phyloP scores from a whole-genome alignment of 2,329 filamentous ascomycete genomes.

The Epichloe glyceriae region DNA sequence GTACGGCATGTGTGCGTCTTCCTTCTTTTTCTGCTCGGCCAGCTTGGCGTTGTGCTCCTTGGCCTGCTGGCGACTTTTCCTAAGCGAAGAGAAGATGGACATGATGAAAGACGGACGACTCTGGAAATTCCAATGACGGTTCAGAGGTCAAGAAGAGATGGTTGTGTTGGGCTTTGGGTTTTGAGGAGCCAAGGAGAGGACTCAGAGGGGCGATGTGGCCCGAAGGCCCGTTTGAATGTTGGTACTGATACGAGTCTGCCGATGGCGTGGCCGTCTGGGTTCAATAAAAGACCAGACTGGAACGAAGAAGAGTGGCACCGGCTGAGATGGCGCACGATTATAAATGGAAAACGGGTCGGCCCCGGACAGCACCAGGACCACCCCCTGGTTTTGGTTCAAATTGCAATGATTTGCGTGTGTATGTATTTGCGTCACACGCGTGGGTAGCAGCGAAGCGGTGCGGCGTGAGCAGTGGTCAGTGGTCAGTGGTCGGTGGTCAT shows the following conservation, averaged over 20 bases:
- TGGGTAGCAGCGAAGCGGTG: constrained; percentile 1
- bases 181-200: no score
- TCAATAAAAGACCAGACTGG: neutral
- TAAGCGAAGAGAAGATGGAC: constrained; percentile 45
- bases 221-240: no score
- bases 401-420: neutral
- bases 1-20: constrained; percentile 31
- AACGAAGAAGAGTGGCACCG: neutral
- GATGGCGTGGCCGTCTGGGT: no score
- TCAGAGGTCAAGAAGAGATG: neutral
- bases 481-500: neutral
- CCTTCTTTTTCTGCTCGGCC: constrained; percentile 32
- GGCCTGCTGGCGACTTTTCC: constrained; percentile 38
- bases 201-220: no score
- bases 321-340: constrained; percentile 2
- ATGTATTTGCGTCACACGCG: neutral
- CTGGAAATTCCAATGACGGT: neutral
- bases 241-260: no score
- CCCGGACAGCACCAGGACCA: neutral
- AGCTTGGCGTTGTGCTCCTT: constrained; percentile 39
- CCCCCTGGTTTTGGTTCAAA: neutral
- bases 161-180: neutral
- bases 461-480: neutral
- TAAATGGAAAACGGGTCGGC: constrained; percentile 1
- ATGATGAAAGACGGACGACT: constrained; percentile 22